phyloP scores from a whole-genome alignment of 345 rosid genomes.

The Eucalyptus sp. region DNA sequence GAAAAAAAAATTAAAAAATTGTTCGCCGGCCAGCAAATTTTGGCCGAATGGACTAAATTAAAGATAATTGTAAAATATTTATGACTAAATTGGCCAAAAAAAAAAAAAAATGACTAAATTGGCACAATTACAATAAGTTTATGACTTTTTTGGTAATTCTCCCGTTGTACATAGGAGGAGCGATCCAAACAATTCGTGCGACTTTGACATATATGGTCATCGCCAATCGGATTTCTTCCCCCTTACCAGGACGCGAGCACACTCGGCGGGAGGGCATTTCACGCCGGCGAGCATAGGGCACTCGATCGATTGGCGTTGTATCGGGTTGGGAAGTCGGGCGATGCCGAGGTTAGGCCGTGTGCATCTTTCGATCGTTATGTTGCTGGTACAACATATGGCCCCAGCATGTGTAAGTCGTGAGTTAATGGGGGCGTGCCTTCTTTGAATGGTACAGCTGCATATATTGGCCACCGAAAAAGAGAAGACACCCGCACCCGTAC shows the following conservation, averaged over 20 bases:
- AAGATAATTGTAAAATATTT: too few relatives aligned
- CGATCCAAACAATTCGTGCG: accelerated
- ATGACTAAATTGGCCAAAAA: too few relatives aligned
- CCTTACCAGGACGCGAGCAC: accelerated
- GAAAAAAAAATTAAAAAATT: too few relatives aligned
- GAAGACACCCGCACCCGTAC: neutral
- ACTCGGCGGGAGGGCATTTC: neutral
- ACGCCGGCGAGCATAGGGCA: neutral
- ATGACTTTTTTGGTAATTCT: too few relatives aligned
- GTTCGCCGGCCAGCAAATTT: too few relatives aligned
- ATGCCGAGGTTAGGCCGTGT: neutral
- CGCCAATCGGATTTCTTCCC: neutral
- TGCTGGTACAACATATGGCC: neutral
- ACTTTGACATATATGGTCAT: neutral
- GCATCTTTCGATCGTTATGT: neutral
- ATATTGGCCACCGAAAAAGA: neutral
- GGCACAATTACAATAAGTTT: too few relatives aligned
- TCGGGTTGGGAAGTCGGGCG: neutral
- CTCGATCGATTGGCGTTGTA: neutral
- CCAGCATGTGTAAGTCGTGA: neutral
- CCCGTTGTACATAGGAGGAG: neutral
- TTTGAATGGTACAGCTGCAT: neutral
- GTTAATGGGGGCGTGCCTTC: neutral
- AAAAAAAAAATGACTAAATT: too few relatives aligned
- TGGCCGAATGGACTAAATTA: too few relatives aligned